Conservation (phyloP, 768 basidiomycete genomes). For the Podaxis mareebaensis region DNA sequence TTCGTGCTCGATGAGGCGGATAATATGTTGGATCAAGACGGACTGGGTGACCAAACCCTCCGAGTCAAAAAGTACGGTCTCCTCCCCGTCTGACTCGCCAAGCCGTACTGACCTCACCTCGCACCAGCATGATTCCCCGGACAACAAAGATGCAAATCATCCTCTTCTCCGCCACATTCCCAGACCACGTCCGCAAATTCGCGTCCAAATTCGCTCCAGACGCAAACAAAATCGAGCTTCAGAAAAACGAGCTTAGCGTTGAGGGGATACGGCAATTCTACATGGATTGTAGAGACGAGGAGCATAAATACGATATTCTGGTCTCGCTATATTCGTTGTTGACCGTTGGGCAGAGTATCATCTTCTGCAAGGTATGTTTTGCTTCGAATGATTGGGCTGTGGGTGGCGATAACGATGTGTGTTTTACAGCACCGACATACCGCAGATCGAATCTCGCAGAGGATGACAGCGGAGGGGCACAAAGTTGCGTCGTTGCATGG, state of each 20-base stretch:
- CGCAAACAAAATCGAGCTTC: constrained; percentile 95
- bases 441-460: constrained; percentile 86
- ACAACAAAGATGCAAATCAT: constrained; percentile 72
- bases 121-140: constrained; percentile 56
- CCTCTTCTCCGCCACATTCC: constrained; percentile 98
- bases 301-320: constrained; percentile 94
- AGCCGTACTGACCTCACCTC: background rate
- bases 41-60: constrained; percentile 90
- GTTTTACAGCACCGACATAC: constrained; percentile 75
- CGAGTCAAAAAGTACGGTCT: constrained; percentile 85
- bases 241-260: constrained; percentile 91
- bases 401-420: background rate
- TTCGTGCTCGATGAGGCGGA: constrained; percentile 98
- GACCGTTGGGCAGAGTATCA: constrained; percentile 97
- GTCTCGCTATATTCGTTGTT: constrained; percentile 87
- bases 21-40: constrained; percentile 96
- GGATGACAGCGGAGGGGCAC: constrained; percentile 93
- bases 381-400: background rate
- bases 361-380: constrained; percentile 84
- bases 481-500: constrained; percentile 96
- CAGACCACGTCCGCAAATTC: constrained; percentile 89
- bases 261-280: constrained; percentile 97
- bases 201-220: constrained; percentile 90
- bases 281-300: constrained; percentile 89
- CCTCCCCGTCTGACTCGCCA: background rate